Evolutionary conservation across 306 rosid genomes (phyloP).

Genomic region (Fagus sylvatica): DNA sequence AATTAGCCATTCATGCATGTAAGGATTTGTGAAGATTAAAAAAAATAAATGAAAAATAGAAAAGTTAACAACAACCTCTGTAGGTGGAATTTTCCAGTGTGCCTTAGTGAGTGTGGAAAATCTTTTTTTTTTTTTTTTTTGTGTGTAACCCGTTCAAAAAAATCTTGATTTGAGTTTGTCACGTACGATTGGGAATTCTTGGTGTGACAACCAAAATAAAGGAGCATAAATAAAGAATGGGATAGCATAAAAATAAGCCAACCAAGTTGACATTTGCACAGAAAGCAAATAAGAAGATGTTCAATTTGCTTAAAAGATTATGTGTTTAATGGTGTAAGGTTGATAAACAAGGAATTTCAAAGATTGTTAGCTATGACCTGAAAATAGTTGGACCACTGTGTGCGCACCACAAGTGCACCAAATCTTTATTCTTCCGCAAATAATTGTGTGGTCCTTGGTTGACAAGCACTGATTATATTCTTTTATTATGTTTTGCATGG

Average conservation of each 20-base stretch:
- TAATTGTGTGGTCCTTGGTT: slow-evolving; percentile 69
- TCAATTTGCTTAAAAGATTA: slow-evolving; percentile 10
- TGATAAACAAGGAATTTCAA: slow-evolving; percentile 34
- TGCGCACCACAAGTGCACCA: slow-evolving; percentile 22
- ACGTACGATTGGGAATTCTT: background rate
- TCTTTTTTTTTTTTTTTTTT: too few species aligned
- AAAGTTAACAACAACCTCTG: too few species aligned
- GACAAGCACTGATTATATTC: slow-evolving; percentile 25
- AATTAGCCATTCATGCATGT: too few species aligned
- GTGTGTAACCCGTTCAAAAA: too few species aligned
- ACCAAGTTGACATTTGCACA: slow-evolving; percentile 7
- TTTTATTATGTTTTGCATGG: background rate
- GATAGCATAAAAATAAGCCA: background rate
- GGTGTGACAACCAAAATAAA: background rate
- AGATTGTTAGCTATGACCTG: slow-evolving; percentile 36
- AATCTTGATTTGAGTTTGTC: too few species aligned
- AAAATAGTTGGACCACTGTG: slow-evolving; percentile 54
- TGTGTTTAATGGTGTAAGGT: slow-evolving; percentile 7
- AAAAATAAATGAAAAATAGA: too few species aligned
- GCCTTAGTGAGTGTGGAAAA: background rate
- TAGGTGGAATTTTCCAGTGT: too few species aligned
- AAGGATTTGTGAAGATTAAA: too few species aligned
- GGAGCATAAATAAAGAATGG: background rate
- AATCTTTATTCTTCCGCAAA: slow-evolving; percentile 56
- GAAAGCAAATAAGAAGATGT: background rate